Conservation (phyloP, 106 monocot species). For the Acanthochlamys bracteata region DNA sequence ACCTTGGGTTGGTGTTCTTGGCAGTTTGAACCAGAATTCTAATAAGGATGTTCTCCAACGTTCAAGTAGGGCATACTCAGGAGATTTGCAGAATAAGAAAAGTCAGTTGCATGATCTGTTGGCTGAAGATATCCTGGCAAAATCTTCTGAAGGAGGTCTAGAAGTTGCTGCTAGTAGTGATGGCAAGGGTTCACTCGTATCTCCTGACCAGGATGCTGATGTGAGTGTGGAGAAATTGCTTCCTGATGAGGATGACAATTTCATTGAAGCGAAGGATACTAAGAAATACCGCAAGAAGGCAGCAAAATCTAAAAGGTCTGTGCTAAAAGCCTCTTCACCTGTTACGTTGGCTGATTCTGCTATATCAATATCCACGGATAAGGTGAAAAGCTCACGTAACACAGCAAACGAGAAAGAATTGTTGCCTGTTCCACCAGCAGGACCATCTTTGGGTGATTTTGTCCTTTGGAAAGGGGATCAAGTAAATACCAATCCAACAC, state of each 20-base stretch:
- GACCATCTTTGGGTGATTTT: conserved; percentile 92
- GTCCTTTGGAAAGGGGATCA: conserved; percentile 85
- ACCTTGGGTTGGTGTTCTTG: conserved; percentile 29
- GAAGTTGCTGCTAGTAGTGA: conserved; percentile 10
- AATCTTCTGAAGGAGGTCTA: conserved; percentile 30
- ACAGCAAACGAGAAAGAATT: conserved; percentile 46
- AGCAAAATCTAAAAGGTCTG: conserved; percentile 56
- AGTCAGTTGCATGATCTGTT: conserved; percentile 74
- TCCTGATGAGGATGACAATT: conserved; percentile 46
- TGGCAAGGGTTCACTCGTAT: conserved; percentile 12
- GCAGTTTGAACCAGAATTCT: conserved; percentile 30
- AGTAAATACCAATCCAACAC: conserved; percentile 27
- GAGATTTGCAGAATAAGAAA: conserved; percentile 36
- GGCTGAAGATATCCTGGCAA: conserved; percentile 65
- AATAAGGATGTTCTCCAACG: conserved; percentile 20
- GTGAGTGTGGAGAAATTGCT: conserved; percentile 10
- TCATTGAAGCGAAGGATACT: conserved; percentile 85
- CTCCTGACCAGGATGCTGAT: conserved; percentile 8
- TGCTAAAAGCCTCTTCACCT: conserved; percentile 41
- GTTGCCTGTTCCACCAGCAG: conserved; percentile 47
- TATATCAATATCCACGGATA: conserved; percentile 25
- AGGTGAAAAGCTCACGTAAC: conserved; percentile 32
- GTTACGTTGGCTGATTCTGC: conserved; percentile 37
- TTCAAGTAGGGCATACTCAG: not conserved
- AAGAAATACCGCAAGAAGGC: conserved; percentile 79